Conservation (phyloP, 768 basidiomycete genomes). For the Suillus discolor region DNA sequence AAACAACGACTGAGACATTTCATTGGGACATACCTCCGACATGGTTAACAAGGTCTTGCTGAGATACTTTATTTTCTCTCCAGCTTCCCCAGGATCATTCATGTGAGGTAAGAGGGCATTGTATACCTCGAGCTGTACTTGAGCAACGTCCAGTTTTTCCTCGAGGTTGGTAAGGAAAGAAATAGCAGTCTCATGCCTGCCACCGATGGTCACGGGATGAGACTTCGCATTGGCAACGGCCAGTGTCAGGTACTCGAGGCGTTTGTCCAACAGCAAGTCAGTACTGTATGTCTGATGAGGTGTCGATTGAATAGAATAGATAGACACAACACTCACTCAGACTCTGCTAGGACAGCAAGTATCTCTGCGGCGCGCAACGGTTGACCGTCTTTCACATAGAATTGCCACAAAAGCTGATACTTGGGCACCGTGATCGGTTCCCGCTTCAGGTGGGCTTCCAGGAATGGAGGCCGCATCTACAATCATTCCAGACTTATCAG, state of each 20-base stretch:
- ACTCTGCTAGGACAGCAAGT: conserved; percentile 80
- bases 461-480: conserved; percentile 83
- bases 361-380: conserved; percentile 88
- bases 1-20: conserved; percentile 6
- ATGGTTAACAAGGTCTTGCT: conserved; percentile 71
- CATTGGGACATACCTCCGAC: conserved; percentile 65
- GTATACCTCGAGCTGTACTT: conserved; percentile 94
- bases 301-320: neutral
- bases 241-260: conserved; percentile 90
- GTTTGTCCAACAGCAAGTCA: conserved; percentile 64
- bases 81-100: conserved; percentile 61
- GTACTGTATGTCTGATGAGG: conserved; percentile 48
- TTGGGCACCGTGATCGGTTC: conserved; percentile 82
- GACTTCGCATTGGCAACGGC: conserved; percentile 97
- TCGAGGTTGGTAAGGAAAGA: conserved; percentile 94
- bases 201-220: conserved; percentile 77
- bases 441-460: conserved; percentile 85
- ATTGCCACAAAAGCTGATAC: conserved; percentile 93
- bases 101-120: conserved; percentile 63
- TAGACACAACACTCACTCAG: conserved; percentile 56
- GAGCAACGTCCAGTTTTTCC: conserved; percentile 95
- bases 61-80: conserved; percentile 62
- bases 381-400: conserved; percentile 91
- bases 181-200: conserved; percentile 86
- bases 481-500: conserved; percentile 14